phyloP scores from a whole-genome alignment of 1,284 basidiomycete species.

The Sporisorium scitamineum region DNA sequence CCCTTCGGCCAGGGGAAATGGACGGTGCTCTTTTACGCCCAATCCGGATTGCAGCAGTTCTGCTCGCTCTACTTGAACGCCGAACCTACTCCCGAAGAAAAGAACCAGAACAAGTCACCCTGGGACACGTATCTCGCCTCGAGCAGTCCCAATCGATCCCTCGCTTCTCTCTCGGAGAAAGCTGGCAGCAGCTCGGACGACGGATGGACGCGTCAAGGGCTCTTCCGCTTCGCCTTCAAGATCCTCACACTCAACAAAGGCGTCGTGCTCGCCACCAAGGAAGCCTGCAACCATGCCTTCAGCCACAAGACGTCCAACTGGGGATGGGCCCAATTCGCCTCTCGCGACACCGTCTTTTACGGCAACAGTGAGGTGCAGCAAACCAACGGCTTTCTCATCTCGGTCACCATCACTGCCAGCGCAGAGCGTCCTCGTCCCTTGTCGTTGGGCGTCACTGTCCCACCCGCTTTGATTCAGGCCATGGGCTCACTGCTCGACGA shows the following conservation, averaged over 20 bases:
- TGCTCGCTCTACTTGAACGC: slow-evolving; percentile 65
- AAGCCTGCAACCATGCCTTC: slow-evolving; percentile 85
- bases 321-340: slow-evolving; percentile 77
- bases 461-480: slow-evolving; percentile 76
- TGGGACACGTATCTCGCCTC: slow-evolving; percentile 31
- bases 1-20: slow-evolving; percentile 59
- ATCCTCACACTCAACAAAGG: slow-evolving; percentile 75
- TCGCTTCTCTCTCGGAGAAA: slow-evolving; percentile 18
- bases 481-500: slow-evolving; percentile 82
- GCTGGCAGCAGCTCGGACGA: slow-evolving; percentile 70
- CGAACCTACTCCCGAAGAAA: slow-evolving; percentile 55
- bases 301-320: slow-evolving; percentile 76
- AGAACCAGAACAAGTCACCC: slow-evolving; percentile 32
- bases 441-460: slow-evolving; percentile 74
- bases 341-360: slow-evolving; percentile 80
- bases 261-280: slow-evolving; percentile 68
- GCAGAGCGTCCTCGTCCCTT: slow-evolving; percentile 74
- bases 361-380: slow-evolving; percentile 74
- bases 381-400: slow-evolving; percentile 78
- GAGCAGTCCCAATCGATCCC: slow-evolving; percentile 15
- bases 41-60: slow-evolving; percentile 59
- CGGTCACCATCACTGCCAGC: slow-evolving; percentile 81
- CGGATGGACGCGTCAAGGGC: slow-evolving; percentile 83
- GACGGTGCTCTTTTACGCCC: slow-evolving; percentile 64
- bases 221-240: slow-evolving; percentile 86